Evolutionary conservation across 345 rosid species (phyloP), one percentile per base, ranked within the genome.

Genomic region (Lepidium africanum): DNA sequence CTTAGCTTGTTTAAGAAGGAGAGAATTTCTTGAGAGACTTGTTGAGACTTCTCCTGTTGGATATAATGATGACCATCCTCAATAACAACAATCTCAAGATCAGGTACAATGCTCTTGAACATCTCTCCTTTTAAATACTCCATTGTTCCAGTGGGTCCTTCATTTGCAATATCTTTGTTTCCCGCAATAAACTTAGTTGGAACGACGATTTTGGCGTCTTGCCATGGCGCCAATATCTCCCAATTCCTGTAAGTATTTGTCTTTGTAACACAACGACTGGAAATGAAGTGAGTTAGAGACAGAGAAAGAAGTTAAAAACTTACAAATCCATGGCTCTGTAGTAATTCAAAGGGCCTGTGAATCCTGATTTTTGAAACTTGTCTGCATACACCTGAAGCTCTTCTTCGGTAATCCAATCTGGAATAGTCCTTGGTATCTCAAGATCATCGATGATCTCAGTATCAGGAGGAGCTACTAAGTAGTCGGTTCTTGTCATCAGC

Each of bases 11-110:
- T 61, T 6, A 86, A 76, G 70, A 83, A 86, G 6, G 83, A 71
- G 40, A 84, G 78, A 16, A 86, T 84, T 79, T 88, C 85, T 19
- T 82, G 51, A 0, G 87, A 86, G 14, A 84, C 86, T 71, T 78
- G 54, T 68, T 80, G 54, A 65, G 82, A 74, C 79, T 75, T 84
- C 77, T 88, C 91, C 63, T 77, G 80, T 10, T 83, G 86, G 51
- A 88, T 79, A 67, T 65, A 86, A 77, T 86, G 90, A 70, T 86
- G 96, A 14, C 81, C 90, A 49, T 84, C 84, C 21, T 82, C 82
- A 65, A 88, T 65, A 65, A 88, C 54, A 43, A 53, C 79, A 37
- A 84, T 72, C 73, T 88, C 84, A 32, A 83, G 87, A 40, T 84
- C 57, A 3, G 86, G 88, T 23, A 88, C 82, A 16, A 80, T 5